Percentiles rank a stretch among this genome's conserved stretches.
Evolutionary conservation across 2,329 filamentous ascomycete species (phyloP).

Genomic region (Aspergillus fumigatus): DNA sequence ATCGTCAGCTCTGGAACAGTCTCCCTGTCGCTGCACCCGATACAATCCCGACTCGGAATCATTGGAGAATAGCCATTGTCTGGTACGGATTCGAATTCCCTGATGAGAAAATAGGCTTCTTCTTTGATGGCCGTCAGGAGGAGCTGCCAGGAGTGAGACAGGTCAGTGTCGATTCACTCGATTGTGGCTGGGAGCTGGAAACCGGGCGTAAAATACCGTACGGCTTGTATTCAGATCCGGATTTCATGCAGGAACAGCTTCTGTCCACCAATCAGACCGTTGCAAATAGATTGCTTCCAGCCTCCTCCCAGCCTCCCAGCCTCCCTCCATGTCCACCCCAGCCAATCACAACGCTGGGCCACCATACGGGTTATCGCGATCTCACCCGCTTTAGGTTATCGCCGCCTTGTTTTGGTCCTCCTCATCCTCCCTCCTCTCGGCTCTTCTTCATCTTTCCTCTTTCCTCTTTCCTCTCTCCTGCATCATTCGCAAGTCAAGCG

Average conservation of each 20-base stretch:
- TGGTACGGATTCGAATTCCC: too few species aligned
- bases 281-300: conserved; percentile 5
- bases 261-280: background rate
- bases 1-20: background rate
- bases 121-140: background rate
- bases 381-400: background rate
- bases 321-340: background rate
- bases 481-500: background rate
- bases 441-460: background rate
- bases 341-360: conserved; percentile 1
- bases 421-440: background rate
- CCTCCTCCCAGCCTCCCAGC: conserved; percentile 13
- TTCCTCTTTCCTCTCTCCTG: background rate
- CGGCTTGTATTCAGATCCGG: background rate
- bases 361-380: background rate
- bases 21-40: background rate
- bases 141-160: background rate
- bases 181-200: background rate
- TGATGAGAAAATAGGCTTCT: background rate
- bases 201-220: background rate
- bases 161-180: background rate
- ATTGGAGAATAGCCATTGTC: too few species aligned
- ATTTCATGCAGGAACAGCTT: conserved; percentile 1
- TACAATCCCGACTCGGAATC: too few species aligned
- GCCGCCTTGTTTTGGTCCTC: background rate